Percentiles rank a stretch among this genome's conserved stretches.
These are phyloP conservation scores for Cytospora schulzeri DNA, from an alignment of 2,329 filamentous ascomycete genomes.

Conservation along the genomic window DNA sequence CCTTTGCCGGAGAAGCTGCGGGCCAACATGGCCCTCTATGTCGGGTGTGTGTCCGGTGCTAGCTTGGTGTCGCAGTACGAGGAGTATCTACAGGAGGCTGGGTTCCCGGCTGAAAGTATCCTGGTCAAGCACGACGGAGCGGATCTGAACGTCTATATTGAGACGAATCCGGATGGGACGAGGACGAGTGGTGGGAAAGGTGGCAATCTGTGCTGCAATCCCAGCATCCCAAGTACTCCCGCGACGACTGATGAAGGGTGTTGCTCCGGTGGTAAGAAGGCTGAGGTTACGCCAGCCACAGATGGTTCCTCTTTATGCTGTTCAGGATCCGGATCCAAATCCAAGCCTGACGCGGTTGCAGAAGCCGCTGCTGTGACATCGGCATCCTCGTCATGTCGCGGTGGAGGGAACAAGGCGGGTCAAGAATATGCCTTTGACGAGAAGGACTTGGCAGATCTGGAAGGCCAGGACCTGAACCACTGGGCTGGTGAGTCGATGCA, in stretches of 20 bases:
- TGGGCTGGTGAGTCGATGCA: slow-evolving; percentile 48
- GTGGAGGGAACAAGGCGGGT: slow-evolving; percentile 22
- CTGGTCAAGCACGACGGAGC: slow-evolving; percentile 47
- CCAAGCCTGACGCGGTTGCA: slow-evolving; percentile 29
- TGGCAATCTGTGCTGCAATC: slow-evolving; percentile 30
- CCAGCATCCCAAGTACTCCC: slow-evolving; percentile 12
- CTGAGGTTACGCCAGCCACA: background rate
- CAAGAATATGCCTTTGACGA: slow-evolving; percentile 29
- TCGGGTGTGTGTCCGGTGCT: slow-evolving; percentile 63
- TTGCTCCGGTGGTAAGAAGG: background rate
- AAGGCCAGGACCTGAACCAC: slow-evolving; percentile 49
- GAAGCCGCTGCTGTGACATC: slow-evolving; percentile 14
- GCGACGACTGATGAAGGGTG: slow-evolving; percentile 17
- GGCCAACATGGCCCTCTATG: slow-evolving; percentile 54
- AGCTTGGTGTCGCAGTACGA: slow-evolving; percentile 56
- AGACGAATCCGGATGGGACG: slow-evolving; percentile 34
- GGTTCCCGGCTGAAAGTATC: slow-evolving; percentile 50
- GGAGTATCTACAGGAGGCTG: slow-evolving; percentile 50
- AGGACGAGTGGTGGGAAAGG: slow-evolving; percentile 25
- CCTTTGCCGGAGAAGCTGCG: slow-evolving; percentile 51
- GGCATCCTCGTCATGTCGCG: slow-evolving; percentile 19
- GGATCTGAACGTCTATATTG: slow-evolving; percentile 51
- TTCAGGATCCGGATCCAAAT: slow-evolving; percentile 8
- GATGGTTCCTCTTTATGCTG: slow-evolving; percentile 12
- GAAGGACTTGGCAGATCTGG: slow-evolving; percentile 29